phyloP scores from a whole-genome alignment of 306 rosid species.

The Malus domestica region DNA sequence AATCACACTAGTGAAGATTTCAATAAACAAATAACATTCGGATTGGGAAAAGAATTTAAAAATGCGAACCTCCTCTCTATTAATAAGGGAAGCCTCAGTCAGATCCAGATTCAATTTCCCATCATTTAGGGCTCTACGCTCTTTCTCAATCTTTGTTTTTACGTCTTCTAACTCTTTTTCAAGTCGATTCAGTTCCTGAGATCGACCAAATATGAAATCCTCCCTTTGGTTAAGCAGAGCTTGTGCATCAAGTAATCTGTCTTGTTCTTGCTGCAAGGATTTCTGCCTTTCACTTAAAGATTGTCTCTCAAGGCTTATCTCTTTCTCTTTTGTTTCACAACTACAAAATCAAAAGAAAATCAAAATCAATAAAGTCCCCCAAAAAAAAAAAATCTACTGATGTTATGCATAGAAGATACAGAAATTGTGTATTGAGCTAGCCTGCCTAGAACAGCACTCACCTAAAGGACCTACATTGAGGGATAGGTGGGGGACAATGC shows the following conservation, averaged over 20 bases:
- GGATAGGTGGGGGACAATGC: not conserved
- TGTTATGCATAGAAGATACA: constrained; percentile 1
- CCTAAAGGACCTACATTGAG: not conserved
- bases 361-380: not conserved
- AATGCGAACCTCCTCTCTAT: constrained; percentile 63
- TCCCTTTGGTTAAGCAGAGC: constrained; percentile 76
- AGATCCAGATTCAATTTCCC: constrained; percentile 59
- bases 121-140: constrained; percentile 44
- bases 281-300: constrained; percentile 78
- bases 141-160: constrained; percentile 43
- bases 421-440: not conserved
- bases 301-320: constrained; percentile 66
- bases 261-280: constrained; percentile 73
- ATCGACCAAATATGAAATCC: constrained; percentile 47
- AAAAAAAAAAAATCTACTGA: not conserved
- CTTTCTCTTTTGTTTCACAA: constrained; percentile 82
- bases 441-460: not conserved
- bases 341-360: constrained; percentile 23
- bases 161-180: constrained; percentile 66
- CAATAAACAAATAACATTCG: constrained; percentile 2
- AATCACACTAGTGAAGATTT: constrained; percentile 15
- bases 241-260: constrained; percentile 78
- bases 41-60: constrained; percentile 7
- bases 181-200: constrained; percentile 62
- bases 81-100: constrained; percentile 39